Base-by-base conservation (phyloP, 2,329 filamentous ascomycete genomes). In the Fusarium secorum region DNA sequence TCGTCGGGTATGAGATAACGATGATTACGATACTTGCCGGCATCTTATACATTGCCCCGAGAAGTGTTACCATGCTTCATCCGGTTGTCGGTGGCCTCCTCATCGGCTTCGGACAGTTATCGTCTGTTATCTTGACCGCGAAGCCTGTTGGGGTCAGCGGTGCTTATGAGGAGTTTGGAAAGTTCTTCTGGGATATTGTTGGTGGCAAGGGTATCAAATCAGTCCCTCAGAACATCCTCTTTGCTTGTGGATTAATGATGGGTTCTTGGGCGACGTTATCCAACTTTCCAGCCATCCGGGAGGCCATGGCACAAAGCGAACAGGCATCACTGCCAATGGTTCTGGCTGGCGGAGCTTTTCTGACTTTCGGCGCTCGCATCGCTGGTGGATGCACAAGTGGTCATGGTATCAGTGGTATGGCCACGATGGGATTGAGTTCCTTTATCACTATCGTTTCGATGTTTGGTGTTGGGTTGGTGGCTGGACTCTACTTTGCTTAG, bases 381-480 rank as follows among this genome's bases (percentile, higher is more conserved):
- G 64, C 62, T 28, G 64, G 64, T 9, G 64, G 64, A 24, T 66
- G 64, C 14, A 66, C 64, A 5, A 66, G 64, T 24, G 64, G 64
- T 2, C 64, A 66, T 30, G 64, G 64, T 9, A 66, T 66, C 2
- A 66, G 63, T 17, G 64, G 64, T 4, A 67, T 66, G 63, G 64
- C 64, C 1, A 66, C 30, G 7, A 67, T 66, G 63, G 61, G 63
- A 7, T 5, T 60, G 9, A 66, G 63, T 7, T 66, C 64, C 0
- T 62, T 67, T 11, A 32, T 62, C 4, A 55, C 55, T 6, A 33
- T 66, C 3, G 24, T 30, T 1, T 66, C 36, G 2, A 61, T 66
- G 63, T 66, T 66, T 49, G 64, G 64, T 7, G 28, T 48, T 14
- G 64, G 62, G 2, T 6, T 66, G 5, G 1, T 61, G 7, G 33